Evolutionary conservation across 202 grass and related monocot species (phyloP).

Genomic region (Dendrocalamus latiflorus): DNA sequence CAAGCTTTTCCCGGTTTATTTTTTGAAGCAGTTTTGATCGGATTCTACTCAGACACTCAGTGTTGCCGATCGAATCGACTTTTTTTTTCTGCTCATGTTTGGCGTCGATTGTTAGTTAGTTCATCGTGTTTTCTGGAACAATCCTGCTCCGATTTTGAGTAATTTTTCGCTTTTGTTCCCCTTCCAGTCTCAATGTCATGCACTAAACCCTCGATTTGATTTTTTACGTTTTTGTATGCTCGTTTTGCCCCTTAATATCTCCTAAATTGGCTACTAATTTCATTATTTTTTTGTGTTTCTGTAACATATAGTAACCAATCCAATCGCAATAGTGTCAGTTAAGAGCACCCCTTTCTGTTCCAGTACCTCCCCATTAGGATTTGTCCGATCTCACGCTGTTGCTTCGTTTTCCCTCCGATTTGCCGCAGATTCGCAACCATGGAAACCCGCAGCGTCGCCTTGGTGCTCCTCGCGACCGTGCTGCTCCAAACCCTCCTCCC

Average conservation of each 20-base stretch:
- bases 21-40: background rate
- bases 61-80: background rate
- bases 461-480: slow-evolving; percentile 49
- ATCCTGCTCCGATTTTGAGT: background rate
- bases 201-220: background rate
- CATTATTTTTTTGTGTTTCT: background rate
- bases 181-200: background rate
- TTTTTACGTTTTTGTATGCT: background rate
- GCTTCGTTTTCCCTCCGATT: background rate
- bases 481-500: slow-evolving; percentile 49
- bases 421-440: slow-evolving; percentile 48
- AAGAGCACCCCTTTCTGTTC: background rate
- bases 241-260: background rate
- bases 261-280: background rate
- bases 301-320: background rate
- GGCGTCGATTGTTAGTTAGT: background rate
- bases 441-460: slow-evolving; percentile 38
- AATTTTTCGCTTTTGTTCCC: background rate
- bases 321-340: background rate
- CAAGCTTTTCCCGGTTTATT: background rate
- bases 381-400: background rate
- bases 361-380: background rate
- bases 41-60: background rate
- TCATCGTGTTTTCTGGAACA: background rate
- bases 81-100: background rate